Evolutionary conservation across 2,329 filamentous ascomycete species (phyloP), one percentile per base, ranked within the genome.

Genomic region (Fusarium stilboides): DNA sequence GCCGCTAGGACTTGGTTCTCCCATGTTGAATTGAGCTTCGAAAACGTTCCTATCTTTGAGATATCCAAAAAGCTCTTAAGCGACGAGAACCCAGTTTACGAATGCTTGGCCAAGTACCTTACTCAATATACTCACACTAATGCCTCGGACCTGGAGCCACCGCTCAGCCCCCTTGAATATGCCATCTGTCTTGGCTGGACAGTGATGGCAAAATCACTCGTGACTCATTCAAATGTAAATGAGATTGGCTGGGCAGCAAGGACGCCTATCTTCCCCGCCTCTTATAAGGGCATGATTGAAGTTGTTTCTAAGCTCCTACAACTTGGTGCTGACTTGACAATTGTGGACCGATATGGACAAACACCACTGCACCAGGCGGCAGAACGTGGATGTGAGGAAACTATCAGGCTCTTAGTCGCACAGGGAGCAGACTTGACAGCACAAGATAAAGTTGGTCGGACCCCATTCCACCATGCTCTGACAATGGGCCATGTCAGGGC

Each of bases 321-420:
- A 1, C 19, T 1, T 0, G 56, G 40, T 2, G 56, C 51, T 6
- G 13, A 56, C 4, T 10, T 57, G 13, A 12, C 3, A 3, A 12
- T 26, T 3, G 12, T 3, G 3, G 34, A 34, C 8, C 0, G 0
- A 2, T 0, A 1, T 0, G 19, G 6, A 20, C 1, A 0, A 0
- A 56, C 8, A 12, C 40, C 6, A 1, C 22, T 44, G 8, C 39
- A 58, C 2, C 0, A 0, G 0, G 56, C 39, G 24, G 19, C 20
- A 1, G 0, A 0, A 0, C 0, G 0, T 3, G 50, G 17, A 1
- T 9, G 4, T 5, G 24, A 33, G 3, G 24, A 57, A 0, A 31
- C 12, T 6, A 14, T 45, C 0, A 15, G 5, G 4, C 15, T 40
- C 4, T 8, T 59, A 1, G 4, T 59, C 0, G 13, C n/a, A 1